Conservation (phyloP, 73 alveolate species). For the Loxodes magnus region DNA sequence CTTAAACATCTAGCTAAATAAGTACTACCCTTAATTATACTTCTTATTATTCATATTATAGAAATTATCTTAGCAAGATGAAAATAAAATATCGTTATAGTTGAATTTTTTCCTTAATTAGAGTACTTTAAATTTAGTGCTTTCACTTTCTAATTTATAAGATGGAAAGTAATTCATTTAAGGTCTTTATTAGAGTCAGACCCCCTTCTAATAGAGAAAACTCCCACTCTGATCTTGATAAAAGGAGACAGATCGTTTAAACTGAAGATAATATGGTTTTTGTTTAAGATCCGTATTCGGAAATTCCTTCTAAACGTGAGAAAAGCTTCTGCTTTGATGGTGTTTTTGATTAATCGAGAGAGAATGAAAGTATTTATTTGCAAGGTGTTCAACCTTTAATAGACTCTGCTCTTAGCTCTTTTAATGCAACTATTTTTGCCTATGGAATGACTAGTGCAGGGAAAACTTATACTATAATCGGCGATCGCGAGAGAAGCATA, state of each 20-base stretch:
- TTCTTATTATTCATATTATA: too few relatives aligned
- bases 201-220: conserved; percentile 2
- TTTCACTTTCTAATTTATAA: too few relatives aligned
- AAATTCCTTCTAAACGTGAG: conserved; percentile 13
- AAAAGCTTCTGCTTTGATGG: conserved; percentile 25
- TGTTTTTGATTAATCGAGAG: conserved; percentile 17
- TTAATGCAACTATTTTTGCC: conserved; percentile 83
- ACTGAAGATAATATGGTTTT: not conserved
- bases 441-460: conserved; percentile 95
- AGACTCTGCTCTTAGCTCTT: conserved; percentile 59
- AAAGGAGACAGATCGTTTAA: not conserved
- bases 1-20: too few relatives aligned
- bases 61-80: too few relatives aligned
- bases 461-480: conserved; percentile 89
- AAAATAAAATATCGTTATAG: too few relatives aligned
- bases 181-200: not conserved
- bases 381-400: conserved; percentile 40
- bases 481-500: conserved; percentile 20
- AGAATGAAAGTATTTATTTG: conserved; percentile 15
- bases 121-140: too few relatives aligned
- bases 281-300: conserved; percentile 8
- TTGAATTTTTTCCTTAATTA: too few relatives aligned
- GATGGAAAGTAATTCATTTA: too few relatives aligned
- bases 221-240: not conserved
- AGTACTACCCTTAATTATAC: too few relatives aligned